Base-by-base conservation (phyloP, 352 stramenopile species). In the Phytophthora boehmeriae region DNA sequence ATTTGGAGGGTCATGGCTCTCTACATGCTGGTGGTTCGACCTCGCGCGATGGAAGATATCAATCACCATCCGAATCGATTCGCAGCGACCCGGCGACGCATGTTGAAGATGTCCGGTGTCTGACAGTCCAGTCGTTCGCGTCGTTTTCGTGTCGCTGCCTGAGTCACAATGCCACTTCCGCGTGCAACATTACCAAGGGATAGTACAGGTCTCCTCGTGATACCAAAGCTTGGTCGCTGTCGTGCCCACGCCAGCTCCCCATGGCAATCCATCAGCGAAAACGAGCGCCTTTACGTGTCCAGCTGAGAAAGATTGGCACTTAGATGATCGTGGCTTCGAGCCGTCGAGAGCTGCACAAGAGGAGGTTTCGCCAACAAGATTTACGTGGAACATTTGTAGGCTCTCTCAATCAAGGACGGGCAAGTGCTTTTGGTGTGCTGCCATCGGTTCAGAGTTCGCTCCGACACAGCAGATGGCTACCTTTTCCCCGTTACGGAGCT, bases 231-330 rank as follows among this genome's bases (percentile, higher is more conserved):
- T 17, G 19, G 4, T 35, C 17, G 23, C 20, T 36, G 61, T 65
- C 35, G 54, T 69, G 20, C 42, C 43, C 20, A 65, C 61, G 61
- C 55, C 16, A 48, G 34, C 47, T 60, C 54, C 54, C 61, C 47
- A 64, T 64, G 54, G 61, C 61, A 69, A 39, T 56, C 61, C 53
- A 27, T 17, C 36, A 51, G 11, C 32, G 8, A 23, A 64, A 54
- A 41, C n/a, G n/a, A n/a, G n/a, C 61, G 48, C 61, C 36, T 69
- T 60, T 65, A 69, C 61, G 38, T 65, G 23, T 53, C 54, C 48
- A 59, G 61, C 28, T 28, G 22, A 14, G 41, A 34, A 19, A 8
- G 61, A 65, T 65, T 17, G 61, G 48, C 61, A 56, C n/a, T 19
- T 30, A 19, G 11, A 17, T 49, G 16, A 34, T 53, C 8, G 32